These are phyloP conservation scores for Skeletonema potamos DNA, from an alignment of 108 stramenopile genomes.

Conservation along the genomic window DNA sequence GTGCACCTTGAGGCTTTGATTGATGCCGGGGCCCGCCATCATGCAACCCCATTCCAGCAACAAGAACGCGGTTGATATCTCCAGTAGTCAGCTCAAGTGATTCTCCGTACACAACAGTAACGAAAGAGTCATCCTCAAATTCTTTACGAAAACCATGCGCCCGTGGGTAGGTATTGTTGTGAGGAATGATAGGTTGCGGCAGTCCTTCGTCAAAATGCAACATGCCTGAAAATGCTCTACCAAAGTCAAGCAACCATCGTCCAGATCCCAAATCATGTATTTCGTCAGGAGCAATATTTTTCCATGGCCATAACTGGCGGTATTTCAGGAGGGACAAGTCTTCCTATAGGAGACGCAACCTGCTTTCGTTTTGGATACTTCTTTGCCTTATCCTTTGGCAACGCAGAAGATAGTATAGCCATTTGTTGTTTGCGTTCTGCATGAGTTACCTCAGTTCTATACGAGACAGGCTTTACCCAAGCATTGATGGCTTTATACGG, in stretches of 20 bases:
- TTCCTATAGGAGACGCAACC: conserved; percentile 23
- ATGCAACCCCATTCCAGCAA: conserved; percentile 34
- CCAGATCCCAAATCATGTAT: conserved; percentile 34
- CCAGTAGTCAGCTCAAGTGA: conserved; percentile 45
- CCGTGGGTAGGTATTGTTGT: conserved; percentile 14
- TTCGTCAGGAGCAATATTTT: conserved; percentile 35
- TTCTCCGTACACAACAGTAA: conserved; percentile 40
- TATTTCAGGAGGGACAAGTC: conserved; percentile 27
- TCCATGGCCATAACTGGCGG: conserved; percentile 26
- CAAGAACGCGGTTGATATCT: conserved; percentile 43
- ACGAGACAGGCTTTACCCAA: conserved; percentile 15
- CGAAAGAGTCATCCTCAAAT: conserved; percentile 6
- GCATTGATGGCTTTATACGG: conserved; percentile 9
- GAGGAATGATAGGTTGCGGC: conserved; percentile 35
- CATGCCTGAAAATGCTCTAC: conserved; percentile 44
- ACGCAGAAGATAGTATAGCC: conserved; percentile 8
- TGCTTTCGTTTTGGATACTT: neutral
- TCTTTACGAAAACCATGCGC: conserved; percentile 27
- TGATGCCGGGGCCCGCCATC: conserved; percentile 32
- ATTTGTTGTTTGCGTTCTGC: conserved; percentile 15
- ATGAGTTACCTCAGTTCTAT: conserved; percentile 22
- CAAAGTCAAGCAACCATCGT: conserved; percentile 46
- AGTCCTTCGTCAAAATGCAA: conserved; percentile 44
- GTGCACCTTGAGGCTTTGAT: conserved; percentile 2
- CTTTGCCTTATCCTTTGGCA: neutral